Evolutionary conservation across 345 rosid species (phyloP).

Genomic region (Gossypioides kirkii): DNA sequence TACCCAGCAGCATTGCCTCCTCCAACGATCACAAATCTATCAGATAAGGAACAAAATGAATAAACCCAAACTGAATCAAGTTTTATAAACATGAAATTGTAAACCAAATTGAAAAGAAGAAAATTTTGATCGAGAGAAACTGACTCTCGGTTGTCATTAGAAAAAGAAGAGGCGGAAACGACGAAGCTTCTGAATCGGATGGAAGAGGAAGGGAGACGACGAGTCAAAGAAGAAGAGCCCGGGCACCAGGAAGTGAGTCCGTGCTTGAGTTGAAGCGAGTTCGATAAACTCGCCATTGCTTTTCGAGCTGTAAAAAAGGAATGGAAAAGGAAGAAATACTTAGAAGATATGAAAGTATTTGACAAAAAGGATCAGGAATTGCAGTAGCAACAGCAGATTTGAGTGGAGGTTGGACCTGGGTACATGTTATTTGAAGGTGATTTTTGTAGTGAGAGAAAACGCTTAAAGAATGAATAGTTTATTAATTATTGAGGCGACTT

Average conservation of each 20-base stretch:
- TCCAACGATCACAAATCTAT: slow-evolving; percentile 79
- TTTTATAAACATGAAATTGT: neutral
- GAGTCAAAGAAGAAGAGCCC: slow-evolving; percentile 43
- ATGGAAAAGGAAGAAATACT: neutral
- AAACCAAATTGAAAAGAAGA: neutral
- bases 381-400: neutral
- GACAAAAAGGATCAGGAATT: neutral
- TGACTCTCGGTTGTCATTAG: slow-evolving; percentile 87
- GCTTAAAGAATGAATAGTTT: neutral
- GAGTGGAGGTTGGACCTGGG: slow-evolving; percentile 31
- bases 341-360: neutral
- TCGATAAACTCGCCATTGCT: slow-evolving; percentile 54
- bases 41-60: neutral
- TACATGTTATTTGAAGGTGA: slow-evolving; percentile 27
- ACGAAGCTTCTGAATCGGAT: slow-evolving; percentile 35
- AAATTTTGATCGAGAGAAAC: slow-evolving; percentile 13
- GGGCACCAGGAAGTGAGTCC: slow-evolving; percentile 61
- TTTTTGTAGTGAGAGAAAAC: neutral
- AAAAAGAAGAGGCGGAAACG: slow-evolving; percentile 53
- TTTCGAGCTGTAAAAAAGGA: slow-evolving; percentile 35
- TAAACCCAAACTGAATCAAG: slow-evolving; percentile 3
- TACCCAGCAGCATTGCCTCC: slow-evolving; percentile 99
- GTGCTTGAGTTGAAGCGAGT: slow-evolving; percentile 43
- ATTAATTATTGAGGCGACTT: slow-evolving; percentile 11
- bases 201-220: slow-evolving; percentile 30